Evolutionary conservation across 768 basidiomycete genomes (phyloP), one percentile per base, ranked within the genome.

Genomic region (Termitomyces sp.): DNA sequence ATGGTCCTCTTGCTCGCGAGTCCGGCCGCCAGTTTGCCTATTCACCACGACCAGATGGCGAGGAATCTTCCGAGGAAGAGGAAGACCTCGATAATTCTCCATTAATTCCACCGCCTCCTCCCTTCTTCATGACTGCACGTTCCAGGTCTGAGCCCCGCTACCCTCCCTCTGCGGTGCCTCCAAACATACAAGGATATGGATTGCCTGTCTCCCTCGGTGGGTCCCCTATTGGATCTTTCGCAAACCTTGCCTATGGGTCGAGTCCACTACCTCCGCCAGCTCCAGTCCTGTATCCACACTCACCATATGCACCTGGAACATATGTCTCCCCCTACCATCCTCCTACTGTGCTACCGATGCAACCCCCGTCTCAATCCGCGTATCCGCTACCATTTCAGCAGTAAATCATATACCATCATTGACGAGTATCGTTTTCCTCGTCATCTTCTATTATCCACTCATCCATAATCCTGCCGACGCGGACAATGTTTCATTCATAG

Each of bases 1-100:
- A 72, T 50, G 75, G 76, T 2, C 75, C 76, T 34, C 66, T 78
- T 33, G 76, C 73, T 18, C 70, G 69, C 42, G 66, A 70, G 20
- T 68, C 72, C 46, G 47, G 64, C 42, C 62, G 65, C 37, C 64
- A 54, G 44, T 66, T 62, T 36, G 20, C 58, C 41, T 48, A 64
- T 59, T 45, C 54, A 15, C 39, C 57, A 16, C 47, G 55, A n/a
- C 45, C 54, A 44, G 55, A 58, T 1, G 72, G 69, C 27, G 67
- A 68, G n/a, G 75, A 73, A 22, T 65, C 60, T n/a, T 64, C 61
- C 12, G 61, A 61, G 34, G 63, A 64, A 24, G 67, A 69, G 24
- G 69, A 71, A 13, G 64, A 68, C 1, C 73, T 72, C 69, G 67
- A 69, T 52, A 66, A 70, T 49, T 58, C 67, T 16, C 73, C 73